Conservation (phyloP, 2,329 filamentous ascomycete genomes). For the Neoarthrinium moseri region DNA sequence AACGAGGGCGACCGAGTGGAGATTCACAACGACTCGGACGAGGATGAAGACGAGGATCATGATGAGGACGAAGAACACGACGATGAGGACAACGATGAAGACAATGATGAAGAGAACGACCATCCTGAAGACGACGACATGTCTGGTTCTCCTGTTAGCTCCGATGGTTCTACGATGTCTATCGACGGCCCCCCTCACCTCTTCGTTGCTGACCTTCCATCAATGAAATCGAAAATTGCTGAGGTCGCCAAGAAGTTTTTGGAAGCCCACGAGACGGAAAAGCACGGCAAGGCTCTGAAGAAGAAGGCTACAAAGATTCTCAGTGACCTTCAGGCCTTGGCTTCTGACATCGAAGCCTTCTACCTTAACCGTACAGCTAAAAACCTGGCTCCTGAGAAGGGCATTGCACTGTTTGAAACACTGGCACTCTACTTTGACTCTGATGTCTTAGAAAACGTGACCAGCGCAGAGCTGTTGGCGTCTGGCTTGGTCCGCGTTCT, state of each 20-base stretch:
- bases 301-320: slow-evolving; percentile 78
- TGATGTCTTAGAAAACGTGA: slow-evolving; percentile 88
- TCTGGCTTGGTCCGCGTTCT: slow-evolving; percentile 86
- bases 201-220: slow-evolving; percentile 46
- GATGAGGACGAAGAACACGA: slow-evolving; percentile 52
- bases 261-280: slow-evolving; percentile 76
- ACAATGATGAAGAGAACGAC: slow-evolving; percentile 47
- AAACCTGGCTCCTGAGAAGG: slow-evolving; percentile 46
- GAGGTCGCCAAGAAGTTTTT: slow-evolving; percentile 80
- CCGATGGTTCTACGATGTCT: slow-evolving; percentile 65
- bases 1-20: slow-evolving; percentile 32
- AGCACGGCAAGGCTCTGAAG: slow-evolving; percentile 69
- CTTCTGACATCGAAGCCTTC: slow-evolving; percentile 68
- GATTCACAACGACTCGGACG: slow-evolving; percentile 49
- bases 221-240: slow-evolving; percentile 71
- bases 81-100: slow-evolving; percentile 52
- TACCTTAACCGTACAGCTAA: slow-evolving; percentile 59
- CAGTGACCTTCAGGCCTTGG: slow-evolving; percentile 67
- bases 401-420: slow-evolving; percentile 67
- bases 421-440: slow-evolving; percentile 84
- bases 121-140: slow-evolving; percentile 52
- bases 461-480: slow-evolving; percentile 88
- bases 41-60: slow-evolving; percentile 51
- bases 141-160: slow-evolving; percentile 66
- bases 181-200: slow-evolving; percentile 53